A percentile compares a stretch with the other conserved stretches of the same genome.
Conservation (phyloP, 176 grass and related monocot species). For the Bolboschoenus planiculmis region DNA sequence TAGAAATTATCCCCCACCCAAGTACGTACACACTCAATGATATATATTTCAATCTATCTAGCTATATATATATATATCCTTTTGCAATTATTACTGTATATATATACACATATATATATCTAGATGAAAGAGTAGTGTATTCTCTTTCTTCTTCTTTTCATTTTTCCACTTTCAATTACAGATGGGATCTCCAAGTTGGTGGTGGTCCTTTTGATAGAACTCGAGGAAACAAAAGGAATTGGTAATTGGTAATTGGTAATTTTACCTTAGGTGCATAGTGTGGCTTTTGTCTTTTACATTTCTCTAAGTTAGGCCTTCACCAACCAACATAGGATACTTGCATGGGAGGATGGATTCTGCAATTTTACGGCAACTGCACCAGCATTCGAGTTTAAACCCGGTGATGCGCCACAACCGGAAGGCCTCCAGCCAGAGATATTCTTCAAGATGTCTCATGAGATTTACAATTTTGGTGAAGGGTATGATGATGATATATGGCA, state of each 20-base stretch:
- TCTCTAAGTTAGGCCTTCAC: constrained; percentile 11
- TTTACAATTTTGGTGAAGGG: constrained; percentile 77
- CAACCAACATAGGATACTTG: constrained; percentile 52
- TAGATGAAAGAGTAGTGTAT: background rate
- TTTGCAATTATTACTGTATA: background rate
- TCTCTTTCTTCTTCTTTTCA: background rate
- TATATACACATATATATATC: background rate
- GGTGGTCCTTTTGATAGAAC: constrained; percentile 49
- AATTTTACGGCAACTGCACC: constrained; percentile 56
- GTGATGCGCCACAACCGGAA: constrained; percentile 27
- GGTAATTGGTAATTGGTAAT: constrained; percentile 28
- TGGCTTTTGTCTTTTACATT: constrained; percentile 7
- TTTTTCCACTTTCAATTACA: constrained; percentile 18
- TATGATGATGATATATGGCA: background rate
- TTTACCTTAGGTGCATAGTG: background rate
- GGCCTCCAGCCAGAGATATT: constrained; percentile 66
- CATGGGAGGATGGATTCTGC: constrained; percentile 94
- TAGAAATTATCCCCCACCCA: constrained; percentile 71
- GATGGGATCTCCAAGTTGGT: constrained; percentile 84
- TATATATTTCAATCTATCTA: background rate
- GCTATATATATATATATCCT: background rate
- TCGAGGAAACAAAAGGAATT: constrained; percentile 88
- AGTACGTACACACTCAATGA: no score
- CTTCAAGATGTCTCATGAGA: constrained; percentile 82
- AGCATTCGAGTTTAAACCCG: constrained; percentile 35